phyloP scores from a whole-genome alignment of 139 green algal genomes.

The Microglena sp. region DNA sequence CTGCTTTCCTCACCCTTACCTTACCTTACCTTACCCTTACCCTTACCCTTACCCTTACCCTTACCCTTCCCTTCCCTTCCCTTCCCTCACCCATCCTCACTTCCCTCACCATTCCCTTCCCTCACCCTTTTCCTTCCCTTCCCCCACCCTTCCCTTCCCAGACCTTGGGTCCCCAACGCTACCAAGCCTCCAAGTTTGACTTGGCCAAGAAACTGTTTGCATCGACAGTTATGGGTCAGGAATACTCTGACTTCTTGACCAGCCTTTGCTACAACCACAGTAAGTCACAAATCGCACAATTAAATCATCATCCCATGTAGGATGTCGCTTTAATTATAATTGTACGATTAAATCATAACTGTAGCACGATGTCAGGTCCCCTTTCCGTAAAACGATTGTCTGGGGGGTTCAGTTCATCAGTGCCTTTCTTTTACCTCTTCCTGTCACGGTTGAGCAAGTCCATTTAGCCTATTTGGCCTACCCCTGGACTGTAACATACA shows the following conservation, averaged over 20 bases:
- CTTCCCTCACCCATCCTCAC: neutral
- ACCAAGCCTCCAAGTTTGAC: conserved; percentile 25
- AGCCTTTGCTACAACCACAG: conserved; percentile 47
- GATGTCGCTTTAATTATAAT: no score
- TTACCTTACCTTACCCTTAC: neutral
- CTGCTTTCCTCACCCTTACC: neutral
- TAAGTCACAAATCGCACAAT: no score
- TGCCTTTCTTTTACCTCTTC: no score
- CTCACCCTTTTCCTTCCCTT: neutral
- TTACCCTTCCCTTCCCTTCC: neutral
- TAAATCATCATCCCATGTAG: no score
- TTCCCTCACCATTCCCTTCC: neutral
- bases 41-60: neutral
- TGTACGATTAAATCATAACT: no score
- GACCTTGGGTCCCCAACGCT: conserved; percentile 1
- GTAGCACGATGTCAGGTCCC: no score
- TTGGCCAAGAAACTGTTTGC: conserved; percentile 28
- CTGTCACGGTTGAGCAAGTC: no score
- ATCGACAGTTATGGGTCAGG: conserved; percentile 15
- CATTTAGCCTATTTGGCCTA: no score
- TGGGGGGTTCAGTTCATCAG: no score
- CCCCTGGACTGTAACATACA: no score
- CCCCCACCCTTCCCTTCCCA: no score
- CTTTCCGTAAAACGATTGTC: no score
- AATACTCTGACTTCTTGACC: conserved; percentile 51